These are phyloP conservation scores for Mycena crocata DNA, from an alignment of 768 basidiomycete genomes.

Conservation along the genomic window DNA sequence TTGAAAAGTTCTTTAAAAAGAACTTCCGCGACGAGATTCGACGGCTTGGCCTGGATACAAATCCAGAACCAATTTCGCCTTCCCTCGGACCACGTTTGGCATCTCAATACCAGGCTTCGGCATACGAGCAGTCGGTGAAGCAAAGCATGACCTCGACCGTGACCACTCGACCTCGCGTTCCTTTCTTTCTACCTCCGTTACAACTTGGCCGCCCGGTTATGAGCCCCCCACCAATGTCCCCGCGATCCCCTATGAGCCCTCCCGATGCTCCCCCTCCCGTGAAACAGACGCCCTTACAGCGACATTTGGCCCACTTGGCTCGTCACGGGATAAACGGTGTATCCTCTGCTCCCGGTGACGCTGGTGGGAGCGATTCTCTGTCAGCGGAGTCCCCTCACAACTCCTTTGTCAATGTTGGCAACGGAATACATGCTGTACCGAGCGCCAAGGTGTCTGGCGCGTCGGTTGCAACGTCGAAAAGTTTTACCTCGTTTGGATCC, in stretches of 20 bases:
- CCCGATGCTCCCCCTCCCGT: constrained; percentile 40
- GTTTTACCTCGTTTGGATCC: constrained; percentile 67
- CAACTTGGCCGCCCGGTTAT: constrained; percentile 59
- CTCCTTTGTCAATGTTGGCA: constrained; percentile 80
- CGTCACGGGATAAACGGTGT: constrained; percentile 88
- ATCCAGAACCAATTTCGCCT: constrained; percentile 58
- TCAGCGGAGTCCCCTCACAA: constrained; percentile 78
- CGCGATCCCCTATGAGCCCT: constrained; percentile 48
- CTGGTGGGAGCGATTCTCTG: constrained; percentile 65
- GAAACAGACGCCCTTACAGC: constrained; percentile 82
- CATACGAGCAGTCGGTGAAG: constrained; percentile 63
- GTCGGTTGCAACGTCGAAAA: constrained; percentile 73
- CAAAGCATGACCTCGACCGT: constrained; percentile 56
- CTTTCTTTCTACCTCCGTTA: constrained; percentile 63
- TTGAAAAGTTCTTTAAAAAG: constrained; percentile 87
- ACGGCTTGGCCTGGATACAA: constrained; percentile 70
- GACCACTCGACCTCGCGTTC: constrained; percentile 48
- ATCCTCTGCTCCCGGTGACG: constrained; percentile 79
- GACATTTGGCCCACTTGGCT: constrained; percentile 83
- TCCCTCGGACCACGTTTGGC: constrained; percentile 51
- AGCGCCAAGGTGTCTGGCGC: constrained; percentile 62
- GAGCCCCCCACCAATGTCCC: constrained; percentile 59
- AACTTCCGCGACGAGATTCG: constrained; percentile 88
- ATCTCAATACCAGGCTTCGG: constrained; percentile 59
- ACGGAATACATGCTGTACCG: constrained; percentile 53